Conservation (phyloP, 192 early-diverging fungal genomes). For the Umbelopsis vinacea region DNA sequence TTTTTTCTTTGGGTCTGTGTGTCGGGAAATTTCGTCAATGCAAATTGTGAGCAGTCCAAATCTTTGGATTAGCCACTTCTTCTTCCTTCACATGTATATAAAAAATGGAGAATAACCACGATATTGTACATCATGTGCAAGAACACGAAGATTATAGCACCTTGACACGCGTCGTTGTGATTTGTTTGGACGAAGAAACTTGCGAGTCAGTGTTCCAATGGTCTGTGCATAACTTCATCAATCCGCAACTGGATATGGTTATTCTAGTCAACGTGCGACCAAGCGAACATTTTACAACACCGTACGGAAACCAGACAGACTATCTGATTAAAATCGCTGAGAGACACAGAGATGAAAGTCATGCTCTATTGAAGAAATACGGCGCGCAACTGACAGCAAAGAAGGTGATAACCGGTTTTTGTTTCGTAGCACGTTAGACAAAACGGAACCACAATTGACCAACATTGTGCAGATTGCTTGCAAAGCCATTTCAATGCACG, state of each 20-base stretch:
- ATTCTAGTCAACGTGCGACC: conserved; percentile 34
- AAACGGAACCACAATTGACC: not conserved
- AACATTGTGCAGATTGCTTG: conserved; percentile 39
- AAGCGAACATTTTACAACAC: conserved; percentile 29
- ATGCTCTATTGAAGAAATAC: conserved; percentile 27
- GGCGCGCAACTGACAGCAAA: conserved; percentile 20
- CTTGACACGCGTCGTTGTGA: conserved; percentile 25
- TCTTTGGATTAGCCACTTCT: not conserved
- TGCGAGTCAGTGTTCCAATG: conserved; percentile 31
- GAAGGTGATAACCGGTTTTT: conserved; percentile 24
- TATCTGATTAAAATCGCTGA: conserved; percentile 27
- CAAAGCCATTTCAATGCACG: conserved; percentile 60
- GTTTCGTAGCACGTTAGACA: too few species aligned
- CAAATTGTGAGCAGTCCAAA: too few species aligned
- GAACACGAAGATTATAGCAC: conserved; percentile 1
- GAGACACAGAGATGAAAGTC: conserved; percentile 37
- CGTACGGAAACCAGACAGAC: conserved; percentile 31
- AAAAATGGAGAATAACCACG: not conserved
- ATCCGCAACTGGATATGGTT: conserved; percentile 31
- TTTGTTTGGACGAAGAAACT: conserved; percentile 34
- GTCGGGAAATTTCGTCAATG: too few species aligned
- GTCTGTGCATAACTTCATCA: conserved; percentile 35
- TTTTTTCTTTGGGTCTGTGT: too few species aligned
- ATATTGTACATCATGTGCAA: conserved; percentile 9
- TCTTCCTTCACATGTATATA: not conserved